Conservation (phyloP, 805 yeast genomes). For the Scheffersomyces ergatensis region DNA sequence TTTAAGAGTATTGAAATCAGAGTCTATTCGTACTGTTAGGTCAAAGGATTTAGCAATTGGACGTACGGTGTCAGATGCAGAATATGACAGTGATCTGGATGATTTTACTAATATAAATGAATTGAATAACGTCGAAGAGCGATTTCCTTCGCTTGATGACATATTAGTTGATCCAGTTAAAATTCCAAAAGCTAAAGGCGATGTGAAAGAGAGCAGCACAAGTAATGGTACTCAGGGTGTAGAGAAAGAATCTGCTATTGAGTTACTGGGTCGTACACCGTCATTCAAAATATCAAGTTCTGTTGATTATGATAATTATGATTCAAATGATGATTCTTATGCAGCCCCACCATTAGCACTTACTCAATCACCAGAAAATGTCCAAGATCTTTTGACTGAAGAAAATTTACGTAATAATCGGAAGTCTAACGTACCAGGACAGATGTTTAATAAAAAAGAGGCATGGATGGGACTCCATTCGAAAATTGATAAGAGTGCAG, state of each 20-base stretch:
- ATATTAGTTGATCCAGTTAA: slow-evolving; percentile 8
- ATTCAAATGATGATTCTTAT: not conserved
- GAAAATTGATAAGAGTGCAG: slow-evolving; percentile 28
- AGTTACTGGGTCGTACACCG: not conserved
- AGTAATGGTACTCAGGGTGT: not conserved
- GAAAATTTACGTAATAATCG: not conserved
- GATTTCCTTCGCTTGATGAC: slow-evolving; percentile 51
- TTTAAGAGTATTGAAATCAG: not conserved
- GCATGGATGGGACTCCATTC: slow-evolving; percentile 33
- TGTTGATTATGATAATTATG: not conserved
- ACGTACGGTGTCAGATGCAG: not conserved
- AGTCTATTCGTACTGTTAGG: not conserved
- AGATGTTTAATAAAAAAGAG: slow-evolving; percentile 22
- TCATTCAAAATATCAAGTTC: not conserved
- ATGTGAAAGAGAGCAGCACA: not conserved
- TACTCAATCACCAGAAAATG: not conserved
- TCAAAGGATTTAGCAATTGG: slow-evolving; percentile 1
- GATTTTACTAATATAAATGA: slow-evolving; percentile 36
- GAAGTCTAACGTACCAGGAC: not conserved
- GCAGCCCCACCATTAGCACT: not conserved
- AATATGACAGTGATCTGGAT: slow-evolving; percentile 10
- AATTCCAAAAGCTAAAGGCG: not conserved
- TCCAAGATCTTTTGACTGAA: not conserved
- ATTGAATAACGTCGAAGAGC: slow-evolving; percentile 45
- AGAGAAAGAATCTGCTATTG: not conserved